A percentile compares a stretch with the other conserved stretches of the same genome.
Conservation (phyloP, 176 grass and related monocot species). For the Metroxylon sagu region DNA sequence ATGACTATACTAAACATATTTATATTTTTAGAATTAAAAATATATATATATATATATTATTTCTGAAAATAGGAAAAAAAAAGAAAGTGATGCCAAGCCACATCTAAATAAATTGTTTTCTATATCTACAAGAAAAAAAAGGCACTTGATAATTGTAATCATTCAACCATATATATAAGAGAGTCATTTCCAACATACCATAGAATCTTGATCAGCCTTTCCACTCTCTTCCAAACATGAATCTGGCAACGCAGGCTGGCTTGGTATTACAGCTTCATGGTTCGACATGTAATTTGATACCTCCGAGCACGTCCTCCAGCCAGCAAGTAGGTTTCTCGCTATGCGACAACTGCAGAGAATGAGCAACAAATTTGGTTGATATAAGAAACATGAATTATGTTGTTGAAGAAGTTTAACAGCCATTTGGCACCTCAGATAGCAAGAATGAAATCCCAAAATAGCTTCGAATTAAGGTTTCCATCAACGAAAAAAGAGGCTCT, state of each 20-base stretch:
- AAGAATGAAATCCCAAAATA: background rate
- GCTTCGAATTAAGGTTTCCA: background rate
- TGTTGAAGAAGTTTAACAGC: too few species aligned
- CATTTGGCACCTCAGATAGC: too few species aligned
- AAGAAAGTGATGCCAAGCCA: too few species aligned
- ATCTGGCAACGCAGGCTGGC: conserved; percentile 38
- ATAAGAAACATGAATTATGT: background rate
- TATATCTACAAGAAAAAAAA: too few species aligned
- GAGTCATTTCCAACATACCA: conserved; percentile 25
- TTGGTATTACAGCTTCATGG: conserved; percentile 46
- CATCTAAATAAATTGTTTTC: too few species aligned
- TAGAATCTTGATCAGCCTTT: conserved; percentile 61
- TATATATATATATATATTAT: too few species aligned
- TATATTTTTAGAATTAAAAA: too few species aligned
- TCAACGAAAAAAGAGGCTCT: too few species aligned
- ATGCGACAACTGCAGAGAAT: conserved; percentile 70
- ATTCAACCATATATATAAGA: background rate
- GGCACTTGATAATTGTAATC: too few species aligned
- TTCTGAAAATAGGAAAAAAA: too few species aligned
- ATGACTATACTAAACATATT: too few species aligned
- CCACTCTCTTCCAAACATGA: conserved; percentile 55
- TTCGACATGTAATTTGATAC: conserved; percentile 83
- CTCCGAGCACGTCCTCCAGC: conserved; percentile 81
- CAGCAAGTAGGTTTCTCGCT: conserved; percentile 87
- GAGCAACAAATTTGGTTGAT: conserved; percentile 3